Evolutionary conservation across 2,329 filamentous ascomycete species (phyloP), one percentile per base, ranked within the genome.

Genomic region (Penicillium paneum): DNA sequence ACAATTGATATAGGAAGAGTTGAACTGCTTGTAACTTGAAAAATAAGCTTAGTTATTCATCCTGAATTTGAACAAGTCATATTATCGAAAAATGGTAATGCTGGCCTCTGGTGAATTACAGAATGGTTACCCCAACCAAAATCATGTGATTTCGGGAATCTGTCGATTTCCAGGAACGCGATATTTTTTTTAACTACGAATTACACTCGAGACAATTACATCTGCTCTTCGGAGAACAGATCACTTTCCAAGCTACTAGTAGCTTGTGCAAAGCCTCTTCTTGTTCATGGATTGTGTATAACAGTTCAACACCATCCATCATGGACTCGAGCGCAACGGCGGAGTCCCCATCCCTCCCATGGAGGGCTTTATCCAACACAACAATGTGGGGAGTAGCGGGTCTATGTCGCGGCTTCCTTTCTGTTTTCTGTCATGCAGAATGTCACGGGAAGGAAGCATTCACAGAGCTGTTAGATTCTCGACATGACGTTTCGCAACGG

Each of bases 391-490:
- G 86, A 11, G 87, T 90, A 0, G 88, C 86, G 44, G 74, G 85
- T 28, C 62, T 95, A 7, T 90, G 85, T 53, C 84, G 89, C 57
- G 80, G 78, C 2, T 97, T 97, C 68, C 75, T 97, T 40, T 88
- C 85, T 61, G 84, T 83, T 0, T 73, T 93, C 58, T 95, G 89
- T 71, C 82, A 79, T 26, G 85, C 91, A 43, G 86, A 97, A 71
- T 84, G 90, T 5, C 81, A 85, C 64, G 93, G 93, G 1, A 77
- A 95, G 57, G 85, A 91, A 44, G 76, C 80, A 11, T 94, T 99
- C 61, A 76, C 94, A 34, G 78, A 85, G 46, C 76, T 93, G 5
- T 76, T 97, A 35, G 91, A 97, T 64, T 81, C 83, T 62, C 83
- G 93, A 57, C 79, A 81, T 62, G 82, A 92, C 70, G 77, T 84